Conservation (phyloP, 2,329 filamentous ascomycete species). For the Aspergillus brunneoviolaceus region DNA sequence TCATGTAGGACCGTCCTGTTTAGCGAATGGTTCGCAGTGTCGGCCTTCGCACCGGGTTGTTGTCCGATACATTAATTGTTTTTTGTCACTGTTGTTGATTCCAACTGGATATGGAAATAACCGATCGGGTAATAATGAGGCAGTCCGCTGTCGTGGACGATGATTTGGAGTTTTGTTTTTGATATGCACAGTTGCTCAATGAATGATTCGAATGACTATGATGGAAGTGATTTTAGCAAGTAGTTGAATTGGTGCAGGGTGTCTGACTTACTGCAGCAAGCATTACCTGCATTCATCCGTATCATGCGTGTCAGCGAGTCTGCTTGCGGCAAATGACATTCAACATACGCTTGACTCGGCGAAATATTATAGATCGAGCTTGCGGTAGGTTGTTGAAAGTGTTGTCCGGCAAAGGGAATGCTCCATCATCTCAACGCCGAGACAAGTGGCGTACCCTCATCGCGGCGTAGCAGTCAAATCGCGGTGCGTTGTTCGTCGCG, state of each 20-base stretch:
- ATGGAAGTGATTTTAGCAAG: background rate
- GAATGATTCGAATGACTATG: background rate
- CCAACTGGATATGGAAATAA: background rate
- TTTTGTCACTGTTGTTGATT: background rate
- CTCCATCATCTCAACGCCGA: too few relatives aligned
- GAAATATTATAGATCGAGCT: too few relatives aligned
- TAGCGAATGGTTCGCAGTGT: slow-evolving; percentile 1
- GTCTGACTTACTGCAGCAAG: background rate
- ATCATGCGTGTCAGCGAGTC: too few relatives aligned
- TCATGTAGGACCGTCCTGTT: slow-evolving; percentile 23
- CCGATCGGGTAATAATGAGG: slow-evolving; percentile 12
- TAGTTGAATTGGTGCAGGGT: too few relatives aligned
- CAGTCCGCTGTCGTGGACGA: slow-evolving; percentile 7
- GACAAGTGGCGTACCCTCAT: too few relatives aligned
- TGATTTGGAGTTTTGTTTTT: slow-evolving; percentile 1
- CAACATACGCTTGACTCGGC: too few relatives aligned
- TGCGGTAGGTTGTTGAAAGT: too few relatives aligned
- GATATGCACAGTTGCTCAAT: slow-evolving; percentile 11
- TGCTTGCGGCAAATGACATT: too few relatives aligned
- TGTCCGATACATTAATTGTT: slow-evolving; percentile 2
- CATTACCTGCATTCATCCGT: background rate
- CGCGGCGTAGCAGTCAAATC: too few relatives aligned
- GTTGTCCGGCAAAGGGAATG: too few relatives aligned
- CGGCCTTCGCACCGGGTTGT: background rate
- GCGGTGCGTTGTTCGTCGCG: too few relatives aligned